These are phyloP conservation scores for Solanum virginianum DNA, from an alignment of 257 asterid species.

Conservation along the genomic window DNA sequence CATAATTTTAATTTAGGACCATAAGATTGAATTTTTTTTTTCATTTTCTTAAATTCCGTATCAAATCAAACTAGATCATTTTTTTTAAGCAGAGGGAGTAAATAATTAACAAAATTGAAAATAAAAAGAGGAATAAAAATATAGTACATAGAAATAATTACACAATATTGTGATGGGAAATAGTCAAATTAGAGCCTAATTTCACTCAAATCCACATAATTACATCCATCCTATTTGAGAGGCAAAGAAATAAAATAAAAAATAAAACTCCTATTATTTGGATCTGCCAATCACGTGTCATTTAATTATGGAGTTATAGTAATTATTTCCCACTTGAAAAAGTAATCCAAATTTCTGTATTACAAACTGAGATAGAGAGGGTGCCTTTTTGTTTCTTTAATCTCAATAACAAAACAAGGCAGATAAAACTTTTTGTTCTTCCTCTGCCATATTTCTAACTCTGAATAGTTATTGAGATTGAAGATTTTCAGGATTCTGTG, in stretches of 20 bases:
- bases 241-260: slow-evolving; percentile 3
- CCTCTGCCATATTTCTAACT: neutral
- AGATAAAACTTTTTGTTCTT: neutral
- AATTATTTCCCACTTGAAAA: slow-evolving; percentile 9
- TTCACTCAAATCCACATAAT: slow-evolving; percentile 29
- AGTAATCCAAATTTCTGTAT: neutral
- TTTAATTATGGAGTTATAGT: slow-evolving; percentile 1
- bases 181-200: slow-evolving; percentile 29
- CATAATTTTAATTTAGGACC: too few species aligned
- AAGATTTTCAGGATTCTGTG: neutral
- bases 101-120: too few species aligned
- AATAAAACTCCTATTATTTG: slow-evolving; percentile 21
- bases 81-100: too few species aligned
- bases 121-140: too few species aligned
- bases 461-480: neutral
- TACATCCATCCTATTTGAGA: slow-evolving; percentile 11
- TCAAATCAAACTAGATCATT: too few species aligned
- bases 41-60: too few species aligned
- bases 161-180: slow-evolving; percentile 3
- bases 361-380: slow-evolving; percentile 1
- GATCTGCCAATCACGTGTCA: slow-evolving; percentile 60
- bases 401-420: slow-evolving; percentile 18
- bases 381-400: slow-evolving; percentile 8
- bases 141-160: neutral
- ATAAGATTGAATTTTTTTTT: too few species aligned